Percentiles rank a stretch among this genome's conserved stretches.
Conservation (phyloP, 495 filamentous ascomycete species). For the Penicillium manginii region DNA sequence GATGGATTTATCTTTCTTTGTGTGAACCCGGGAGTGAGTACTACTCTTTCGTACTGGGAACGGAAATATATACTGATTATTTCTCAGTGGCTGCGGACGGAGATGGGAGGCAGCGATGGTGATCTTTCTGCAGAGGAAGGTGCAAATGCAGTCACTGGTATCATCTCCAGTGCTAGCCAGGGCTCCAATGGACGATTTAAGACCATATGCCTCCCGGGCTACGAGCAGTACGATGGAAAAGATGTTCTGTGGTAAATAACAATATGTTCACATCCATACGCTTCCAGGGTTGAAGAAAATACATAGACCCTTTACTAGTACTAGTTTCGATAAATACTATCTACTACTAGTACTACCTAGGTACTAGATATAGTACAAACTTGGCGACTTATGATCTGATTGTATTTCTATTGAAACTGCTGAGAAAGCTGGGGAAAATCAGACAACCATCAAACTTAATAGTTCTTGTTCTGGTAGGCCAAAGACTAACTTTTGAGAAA, state of each 20-base stretch:
- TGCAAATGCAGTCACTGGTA: slow-evolving; percentile 37
- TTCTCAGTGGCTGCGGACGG: slow-evolving; percentile 47
- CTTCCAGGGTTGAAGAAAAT: no score
- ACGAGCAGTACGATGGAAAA: slow-evolving; percentile 41
- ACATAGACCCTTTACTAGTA: no score
- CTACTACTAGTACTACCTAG: no score
- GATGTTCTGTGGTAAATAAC: slow-evolving; percentile 5
- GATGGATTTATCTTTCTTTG: slow-evolving; percentile 43
- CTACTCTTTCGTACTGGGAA: not conserved
- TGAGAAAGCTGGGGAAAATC: no score
- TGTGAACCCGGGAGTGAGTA: slow-evolving; percentile 45
- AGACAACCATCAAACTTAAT: no score
- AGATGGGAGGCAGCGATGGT: slow-evolving; percentile 43
- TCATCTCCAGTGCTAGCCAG: slow-evolving; percentile 31
- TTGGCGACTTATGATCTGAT: no score
- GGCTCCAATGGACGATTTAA: slow-evolving; percentile 42
- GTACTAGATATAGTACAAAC: no score
- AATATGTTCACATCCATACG: not conserved
- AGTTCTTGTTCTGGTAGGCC: no score
- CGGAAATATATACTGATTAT: not conserved
- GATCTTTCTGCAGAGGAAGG: slow-evolving; percentile 44
- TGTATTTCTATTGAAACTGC: no score
- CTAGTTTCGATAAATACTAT: no score
- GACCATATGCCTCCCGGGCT: slow-evolving; percentile 44
- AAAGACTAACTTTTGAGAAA: no score